Percentiles rank a stretch among this genome's conserved stretches.
Conservation (phyloP, 2,329 filamentous ascomycete genomes). For the Conoideocrella luteorostrata region DNA sequence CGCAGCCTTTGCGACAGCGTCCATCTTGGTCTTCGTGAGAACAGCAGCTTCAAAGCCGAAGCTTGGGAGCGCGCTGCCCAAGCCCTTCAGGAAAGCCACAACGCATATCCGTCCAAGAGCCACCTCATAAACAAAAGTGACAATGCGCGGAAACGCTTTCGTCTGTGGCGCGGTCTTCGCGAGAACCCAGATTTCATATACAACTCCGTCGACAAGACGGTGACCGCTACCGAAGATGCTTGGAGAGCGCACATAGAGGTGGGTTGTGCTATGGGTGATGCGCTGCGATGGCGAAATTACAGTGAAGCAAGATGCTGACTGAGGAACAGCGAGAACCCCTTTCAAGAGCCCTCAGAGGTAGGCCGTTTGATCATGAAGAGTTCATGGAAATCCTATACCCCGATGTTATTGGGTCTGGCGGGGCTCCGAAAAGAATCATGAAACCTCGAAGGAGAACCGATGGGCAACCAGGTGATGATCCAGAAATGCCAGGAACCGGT, state of each 20-base stretch:
- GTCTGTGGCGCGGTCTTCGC: slow-evolving; percentile 52
- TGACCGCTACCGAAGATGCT: slow-evolving; percentile 50
- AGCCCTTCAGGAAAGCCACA: slow-evolving; percentile 48
- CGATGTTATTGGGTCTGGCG: slow-evolving; percentile 53
- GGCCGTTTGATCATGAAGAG: slow-evolving; percentile 54
- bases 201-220: slow-evolving; percentile 41
- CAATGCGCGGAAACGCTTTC: slow-evolving; percentile 56
- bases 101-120: slow-evolving; percentile 52
- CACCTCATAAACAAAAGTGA: slow-evolving; percentile 60
- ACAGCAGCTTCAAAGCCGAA: slow-evolving; percentile 55
- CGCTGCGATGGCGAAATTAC: background rate
- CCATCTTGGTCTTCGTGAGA: slow-evolving; percentile 47
- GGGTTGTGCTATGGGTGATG: slow-evolving; percentile 15
- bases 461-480: slow-evolving; percentile 37
- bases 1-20: slow-evolving; percentile 54
- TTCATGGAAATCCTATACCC: slow-evolving; percentile 56
- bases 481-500: slow-evolving; percentile 40
- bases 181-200: slow-evolving; percentile 53
- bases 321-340: slow-evolving; percentile 46
- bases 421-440: slow-evolving; percentile 53
- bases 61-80: slow-evolving; percentile 53
- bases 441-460: slow-evolving; percentile 46
- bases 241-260: slow-evolving; percentile 54
- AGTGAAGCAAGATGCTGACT: slow-evolving; percentile 5
- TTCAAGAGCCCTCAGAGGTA: slow-evolving; percentile 48